A percentile compares a stretch with the other conserved stretches of the same genome.
Conservation (phyloP, 192 early-diverging fungal genomes). For the Gryganskiella cystojenkinii region DNA sequence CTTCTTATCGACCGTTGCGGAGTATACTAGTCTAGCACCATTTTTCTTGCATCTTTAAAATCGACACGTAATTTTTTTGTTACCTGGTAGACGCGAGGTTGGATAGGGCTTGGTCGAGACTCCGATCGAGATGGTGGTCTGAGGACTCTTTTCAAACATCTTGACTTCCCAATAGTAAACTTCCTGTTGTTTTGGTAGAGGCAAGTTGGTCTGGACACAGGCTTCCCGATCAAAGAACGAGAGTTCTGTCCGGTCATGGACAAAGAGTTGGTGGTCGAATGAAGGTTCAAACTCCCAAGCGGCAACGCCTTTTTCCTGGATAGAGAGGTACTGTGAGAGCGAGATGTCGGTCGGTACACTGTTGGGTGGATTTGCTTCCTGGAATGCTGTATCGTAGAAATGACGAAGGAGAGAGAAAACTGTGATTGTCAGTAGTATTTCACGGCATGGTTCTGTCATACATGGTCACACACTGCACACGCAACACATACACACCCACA, state of each 20-base stretch:
- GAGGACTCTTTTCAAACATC: conserved; percentile 77
- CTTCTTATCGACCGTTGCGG: no score
- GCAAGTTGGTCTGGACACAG: conserved; percentile 84
- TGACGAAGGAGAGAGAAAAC: not conserved
- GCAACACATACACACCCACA: no score
- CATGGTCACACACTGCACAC: no score
- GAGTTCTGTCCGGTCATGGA: conserved; percentile 78
- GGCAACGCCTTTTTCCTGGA: conserved; percentile 84
- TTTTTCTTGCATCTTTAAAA: not conserved
- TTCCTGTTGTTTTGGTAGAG: conserved; percentile 80
- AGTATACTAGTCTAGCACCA: not conserved
- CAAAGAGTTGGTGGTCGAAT: conserved; percentile 67
- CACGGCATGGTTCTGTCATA: no score
- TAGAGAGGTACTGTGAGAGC: conserved; percentile 75
- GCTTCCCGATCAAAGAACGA: conserved; percentile 78
- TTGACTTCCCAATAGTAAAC: conserved; percentile 90
- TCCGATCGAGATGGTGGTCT: conserved; percentile 76
- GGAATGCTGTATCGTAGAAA: conserved; percentile 61
- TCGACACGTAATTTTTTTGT: not conserved
- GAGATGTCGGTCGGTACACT: conserved; percentile 83
- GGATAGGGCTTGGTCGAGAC: conserved; percentile 82
- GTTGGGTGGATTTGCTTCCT: conserved; percentile 76
- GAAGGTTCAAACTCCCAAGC: conserved; percentile 86
- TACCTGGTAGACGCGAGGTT: conserved; percentile 72
- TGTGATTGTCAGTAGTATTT: conserved; percentile 1